A percentile compares a stretch with the other conserved stretches of the same genome.
Conservation (phyloP, 1,139 yeast genomes). For the Nakaseomyces nivariensis region DNA sequence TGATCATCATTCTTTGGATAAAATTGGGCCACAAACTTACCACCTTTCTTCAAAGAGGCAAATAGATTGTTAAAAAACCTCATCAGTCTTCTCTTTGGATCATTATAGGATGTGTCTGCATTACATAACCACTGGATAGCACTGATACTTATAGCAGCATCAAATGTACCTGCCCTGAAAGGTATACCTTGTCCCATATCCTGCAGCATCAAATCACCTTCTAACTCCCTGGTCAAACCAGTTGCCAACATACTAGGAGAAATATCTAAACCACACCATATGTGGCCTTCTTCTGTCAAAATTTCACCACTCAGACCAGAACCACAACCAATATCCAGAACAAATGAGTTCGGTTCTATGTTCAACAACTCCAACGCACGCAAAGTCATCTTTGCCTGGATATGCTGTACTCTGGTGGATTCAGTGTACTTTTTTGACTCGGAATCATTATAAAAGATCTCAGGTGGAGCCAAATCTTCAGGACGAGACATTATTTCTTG, state of each 20-base stretch:
- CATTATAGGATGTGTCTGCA: conserved; percentile 75
- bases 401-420: conserved; percentile 93
- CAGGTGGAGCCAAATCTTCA: conserved; percentile 96
- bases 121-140: conserved; percentile 98
- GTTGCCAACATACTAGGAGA: conserved; percentile 94
- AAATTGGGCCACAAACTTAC: conserved; percentile 94
- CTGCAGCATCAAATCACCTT: conserved; percentile 82
- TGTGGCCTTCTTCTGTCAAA: conserved; percentile 83
- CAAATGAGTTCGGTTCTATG: conserved; percentile 55
- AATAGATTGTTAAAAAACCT: conserved; percentile 81
- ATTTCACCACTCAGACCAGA: conserved; percentile 95
- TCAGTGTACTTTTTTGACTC: conserved; percentile 86
- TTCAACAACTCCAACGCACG: conserved; percentile 83
- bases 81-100: conserved; percentile 77
- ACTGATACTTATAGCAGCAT: conserved; percentile 90
- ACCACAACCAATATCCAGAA: conserved; percentile 94
- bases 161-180: conserved; percentile 91
- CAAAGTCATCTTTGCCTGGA: conserved; percentile 94
- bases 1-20: conserved; percentile 89
- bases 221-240: conserved; percentile 83
- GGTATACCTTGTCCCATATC: conserved; percentile 96
- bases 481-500: conserved; percentile 73
- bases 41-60: conserved; percentile 83
- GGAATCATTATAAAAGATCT: conserved; percentile 80
- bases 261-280: conserved; percentile 96